Conservation (phyloP, 2,329 filamentous ascomycete genomes). For the Emydomyces testavorans region DNA sequence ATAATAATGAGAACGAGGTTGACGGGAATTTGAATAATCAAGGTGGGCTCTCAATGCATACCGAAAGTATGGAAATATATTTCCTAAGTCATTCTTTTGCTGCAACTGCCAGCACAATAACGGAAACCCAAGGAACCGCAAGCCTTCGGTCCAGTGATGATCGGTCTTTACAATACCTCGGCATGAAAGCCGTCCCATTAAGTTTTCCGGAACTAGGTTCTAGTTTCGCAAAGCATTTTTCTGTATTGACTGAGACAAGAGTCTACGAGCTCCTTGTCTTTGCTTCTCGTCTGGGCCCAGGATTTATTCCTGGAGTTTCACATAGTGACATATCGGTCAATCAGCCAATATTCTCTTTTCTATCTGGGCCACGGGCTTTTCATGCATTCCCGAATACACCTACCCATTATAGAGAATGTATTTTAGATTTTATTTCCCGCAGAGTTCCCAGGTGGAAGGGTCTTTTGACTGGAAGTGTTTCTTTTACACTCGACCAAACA, state of each 20-base stretch:
- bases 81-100: conserved; percentile 11
- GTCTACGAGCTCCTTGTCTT: conserved; percentile 7
- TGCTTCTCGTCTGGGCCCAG: not conserved
- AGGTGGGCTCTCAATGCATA: conserved; percentile 12
- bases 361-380: not conserved
- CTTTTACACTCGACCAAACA: not conserved
- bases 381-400: not conserved
- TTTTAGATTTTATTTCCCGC: not conserved
- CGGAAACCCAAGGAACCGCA: not conserved
- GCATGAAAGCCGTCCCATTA: not conserved
- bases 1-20: conserved; percentile 7
- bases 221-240: conserved; percentile 7
- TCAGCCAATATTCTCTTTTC: conserved; percentile 4
- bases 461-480: not conserved
- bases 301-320: not conserved
- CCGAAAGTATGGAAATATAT: conserved; percentile 17
- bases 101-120: not conserved
- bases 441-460: not conserved
- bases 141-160: not conserved
- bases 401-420: not conserved
- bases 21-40: conserved; percentile 7
- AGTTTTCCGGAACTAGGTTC: conserved; percentile 8
- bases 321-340: conserved; percentile 2
- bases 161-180: not conserved
- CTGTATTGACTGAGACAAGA: conserved; percentile 1